phyloP scores from a whole-genome alignment of 371 early-diverging fungal species.

The Zychaea mexicana region DNA sequence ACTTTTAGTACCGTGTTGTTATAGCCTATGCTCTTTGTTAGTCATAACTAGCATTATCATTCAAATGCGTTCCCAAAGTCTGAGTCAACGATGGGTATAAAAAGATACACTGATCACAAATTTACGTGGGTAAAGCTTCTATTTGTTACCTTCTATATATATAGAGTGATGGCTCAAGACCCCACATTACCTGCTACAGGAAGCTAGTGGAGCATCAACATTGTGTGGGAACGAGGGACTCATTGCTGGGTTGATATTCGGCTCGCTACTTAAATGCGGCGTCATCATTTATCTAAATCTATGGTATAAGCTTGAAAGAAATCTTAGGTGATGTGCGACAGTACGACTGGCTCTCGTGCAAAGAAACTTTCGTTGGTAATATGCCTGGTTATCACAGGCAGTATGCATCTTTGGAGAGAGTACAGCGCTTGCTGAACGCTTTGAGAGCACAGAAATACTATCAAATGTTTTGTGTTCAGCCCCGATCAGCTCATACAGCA shows the following conservation, averaged over 20 bases:
- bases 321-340: constrained; percentile 29
- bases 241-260: constrained; percentile 17
- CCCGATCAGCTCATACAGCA: too few relatives aligned
- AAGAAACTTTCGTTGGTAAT: constrained; percentile 32
- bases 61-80: constrained; percentile 31
- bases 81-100: not conserved
- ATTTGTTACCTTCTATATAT: too few relatives aligned
- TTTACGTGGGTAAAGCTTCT: too few relatives aligned
- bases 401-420: constrained; percentile 55
- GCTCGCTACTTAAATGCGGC: constrained; percentile 56
- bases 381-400: constrained; percentile 26
- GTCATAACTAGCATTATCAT: not conserved
- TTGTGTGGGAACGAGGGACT: constrained; percentile 11
- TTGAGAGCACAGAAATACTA: constrained; percentile 37
- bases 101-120: constrained; percentile 13
- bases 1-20: too few relatives aligned
- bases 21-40: too few relatives aligned
- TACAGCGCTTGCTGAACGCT: constrained; percentile 37
- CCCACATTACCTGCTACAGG: constrained; percentile 40
- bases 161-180: constrained; percentile 64
- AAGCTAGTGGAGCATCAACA: too few relatives aligned
- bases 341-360: constrained; percentile 52
- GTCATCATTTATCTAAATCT: constrained; percentile 52
- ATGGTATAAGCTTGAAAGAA: constrained; percentile 23
- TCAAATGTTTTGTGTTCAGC: constrained; percentile 50